These are phyloP conservation scores for Dendrobium catenatum DNA, from an alignment of 106 monocot species.

Conservation along the genomic window DNA sequence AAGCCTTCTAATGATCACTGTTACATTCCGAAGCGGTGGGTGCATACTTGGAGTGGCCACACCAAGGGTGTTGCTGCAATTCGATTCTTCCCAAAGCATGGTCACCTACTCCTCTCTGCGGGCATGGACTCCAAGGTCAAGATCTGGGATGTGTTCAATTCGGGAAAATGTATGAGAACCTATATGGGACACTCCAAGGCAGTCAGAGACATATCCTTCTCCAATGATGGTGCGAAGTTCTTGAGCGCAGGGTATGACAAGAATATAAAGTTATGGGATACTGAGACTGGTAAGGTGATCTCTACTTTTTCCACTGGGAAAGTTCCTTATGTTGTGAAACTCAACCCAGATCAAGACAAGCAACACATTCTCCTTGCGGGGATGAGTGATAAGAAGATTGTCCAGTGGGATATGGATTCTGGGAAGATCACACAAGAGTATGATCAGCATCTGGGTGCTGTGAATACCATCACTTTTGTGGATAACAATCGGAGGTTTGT, in stretches of 20 bases:
- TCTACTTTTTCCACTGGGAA: conserved; percentile 97
- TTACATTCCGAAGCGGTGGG: conserved; percentile 81
- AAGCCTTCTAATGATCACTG: conserved; percentile 87
- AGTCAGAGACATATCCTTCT: conserved; percentile 85
- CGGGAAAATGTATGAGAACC: conserved; percentile 91
- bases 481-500: conserved; percentile 97
- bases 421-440: conserved; percentile 94
- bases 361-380: conserved; percentile 92
- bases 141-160: conserved; percentile 97
- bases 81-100: conserved; percentile 82
- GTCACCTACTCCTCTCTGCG: conserved; percentile 79
- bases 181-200: conserved; percentile 99
- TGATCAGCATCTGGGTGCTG: conserved; percentile 94
- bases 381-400: conserved; percentile 99
- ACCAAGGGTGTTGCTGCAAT: conserved; percentile 89
- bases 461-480: conserved; percentile 97
- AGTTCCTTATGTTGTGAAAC: conserved; percentile 92
- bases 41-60: conserved; percentile 93
- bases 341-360: conserved; percentile 93
- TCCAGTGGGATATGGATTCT: conserved; percentile 96
- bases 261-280: conserved; percentile 96
- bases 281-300: conserved; percentile 93
- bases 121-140: conserved; percentile 95
- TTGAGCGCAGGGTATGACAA: conserved; percentile 94
- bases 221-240: conserved; percentile 84